phyloP scores from a whole-genome alignment of 176 grass and related monocot species.

The Aegilops bicornis region DNA sequence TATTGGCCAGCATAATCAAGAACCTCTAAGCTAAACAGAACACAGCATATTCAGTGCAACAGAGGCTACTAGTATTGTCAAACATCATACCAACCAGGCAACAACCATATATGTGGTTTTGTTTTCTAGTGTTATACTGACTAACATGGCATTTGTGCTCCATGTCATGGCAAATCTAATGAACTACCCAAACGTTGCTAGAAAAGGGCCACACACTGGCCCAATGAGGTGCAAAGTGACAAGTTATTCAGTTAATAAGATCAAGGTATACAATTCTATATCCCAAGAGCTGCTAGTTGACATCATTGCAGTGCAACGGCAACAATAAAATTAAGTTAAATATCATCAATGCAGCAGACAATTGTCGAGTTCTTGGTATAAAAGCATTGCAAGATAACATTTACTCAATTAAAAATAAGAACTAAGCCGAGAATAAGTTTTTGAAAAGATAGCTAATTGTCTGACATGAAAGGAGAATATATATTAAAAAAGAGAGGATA shows the following conservation, averaged over 20 bases:
- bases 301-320: background rate
- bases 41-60: background rate
- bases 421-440: background rate
- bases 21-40: slow-evolving; percentile 6
- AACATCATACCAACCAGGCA: background rate
- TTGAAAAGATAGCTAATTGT: background rate
- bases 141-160: background rate
- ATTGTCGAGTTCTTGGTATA: background rate
- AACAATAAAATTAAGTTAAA: background rate
- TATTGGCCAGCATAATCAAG: background rate
- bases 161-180: background rate
- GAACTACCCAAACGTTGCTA: background rate
- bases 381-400: background rate
- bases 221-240: background rate
- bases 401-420: background rate
- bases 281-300: background rate
- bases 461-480: background rate
- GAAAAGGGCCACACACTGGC: background rate
- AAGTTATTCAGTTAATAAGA: background rate
- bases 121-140: background rate
- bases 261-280: background rate
- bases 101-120: background rate
- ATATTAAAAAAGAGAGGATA: background rate
- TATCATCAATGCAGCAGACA: background rate
- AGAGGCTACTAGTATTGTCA: background rate